Evolutionary conservation across 2,329 filamentous ascomycete genomes (phyloP).

Genomic region (Ceratocystis variospora): DNA sequence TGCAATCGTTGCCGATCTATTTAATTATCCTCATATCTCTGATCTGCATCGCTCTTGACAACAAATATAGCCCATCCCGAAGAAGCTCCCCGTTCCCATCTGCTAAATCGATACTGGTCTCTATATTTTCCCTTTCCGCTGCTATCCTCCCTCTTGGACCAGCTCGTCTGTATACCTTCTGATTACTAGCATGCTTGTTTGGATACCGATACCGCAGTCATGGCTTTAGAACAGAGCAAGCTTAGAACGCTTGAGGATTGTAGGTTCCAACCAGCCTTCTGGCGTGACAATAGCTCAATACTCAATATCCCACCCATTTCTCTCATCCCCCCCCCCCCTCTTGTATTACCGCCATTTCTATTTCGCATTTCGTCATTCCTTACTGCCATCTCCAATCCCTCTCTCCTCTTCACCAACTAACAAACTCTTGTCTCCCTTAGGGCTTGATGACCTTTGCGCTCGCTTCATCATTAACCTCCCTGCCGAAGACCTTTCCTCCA

Average conservation of each 20-base stretch:
- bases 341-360: not conserved
- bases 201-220: constrained; percentile 6
- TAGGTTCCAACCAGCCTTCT: not conserved
- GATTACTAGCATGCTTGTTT: constrained; percentile 13
- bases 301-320: too few species aligned
- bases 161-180: not conserved
- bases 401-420: not conserved
- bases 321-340: not conserved
- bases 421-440: constrained; percentile 24
- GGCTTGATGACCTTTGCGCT: constrained; percentile 94
- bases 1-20: not conserved
- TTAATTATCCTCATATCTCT: not conserved
- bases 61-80: too few species aligned
- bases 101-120: not conserved
- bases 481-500: constrained; percentile 73
- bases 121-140: not conserved
- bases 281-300: not conserved
- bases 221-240: constrained; percentile 12
- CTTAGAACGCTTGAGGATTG: constrained; percentile 15
- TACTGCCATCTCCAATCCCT: not conserved
- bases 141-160: not conserved
- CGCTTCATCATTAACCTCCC: constrained; percentile 97
- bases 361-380: not conserved
- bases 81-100: not conserved
- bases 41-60: not conserved